Percentiles rank a stretch among this genome's conserved stretches.
Conservation (phyloP, 768 basidiomycete species). For the Psilocybe cubensis region DNA sequence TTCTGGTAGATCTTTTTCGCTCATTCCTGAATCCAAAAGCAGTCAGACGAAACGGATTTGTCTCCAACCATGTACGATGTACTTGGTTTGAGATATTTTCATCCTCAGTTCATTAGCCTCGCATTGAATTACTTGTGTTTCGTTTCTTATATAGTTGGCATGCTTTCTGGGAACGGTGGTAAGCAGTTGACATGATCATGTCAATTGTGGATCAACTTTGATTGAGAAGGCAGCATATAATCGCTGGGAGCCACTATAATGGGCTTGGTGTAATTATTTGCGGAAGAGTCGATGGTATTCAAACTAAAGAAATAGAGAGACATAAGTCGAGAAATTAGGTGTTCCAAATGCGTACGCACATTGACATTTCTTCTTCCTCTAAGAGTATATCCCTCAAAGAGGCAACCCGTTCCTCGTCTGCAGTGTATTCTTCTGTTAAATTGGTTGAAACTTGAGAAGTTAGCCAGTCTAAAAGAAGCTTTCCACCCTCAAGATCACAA, state of each 20-base stretch:
- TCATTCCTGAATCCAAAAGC: slow-evolving; percentile 15
- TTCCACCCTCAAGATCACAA: slow-evolving; percentile 13
- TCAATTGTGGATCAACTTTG: neutral
- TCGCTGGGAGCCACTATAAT: neutral
- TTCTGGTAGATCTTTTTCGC: slow-evolving; percentile 9
- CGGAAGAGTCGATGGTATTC: neutral
- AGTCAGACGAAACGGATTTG: neutral
- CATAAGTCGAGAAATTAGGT: neutral
- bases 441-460: slow-evolving; percentile 3
- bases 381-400: no score
- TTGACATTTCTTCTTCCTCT: slow-evolving; percentile 18
- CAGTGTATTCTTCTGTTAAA: neutral
- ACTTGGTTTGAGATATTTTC: slow-evolving; percentile 20
- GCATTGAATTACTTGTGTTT: slow-evolving; percentile 15
- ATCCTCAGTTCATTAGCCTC: slow-evolving; percentile 12
- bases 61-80: neutral
- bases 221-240: neutral
- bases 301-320: neutral
- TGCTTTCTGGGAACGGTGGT: slow-evolving; percentile 10
- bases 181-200: no score
- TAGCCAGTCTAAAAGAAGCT: slow-evolving; percentile 18
- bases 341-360: slow-evolving; percentile 11
- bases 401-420: no score
- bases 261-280: neutral
- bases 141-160: slow-evolving; percentile 11